Percentiles rank a stretch among this genome's conserved stretches.
Evolutionary conservation across 495 filamentous ascomycete species (phyloP).

Genomic region (Trichoderma virens): DNA sequence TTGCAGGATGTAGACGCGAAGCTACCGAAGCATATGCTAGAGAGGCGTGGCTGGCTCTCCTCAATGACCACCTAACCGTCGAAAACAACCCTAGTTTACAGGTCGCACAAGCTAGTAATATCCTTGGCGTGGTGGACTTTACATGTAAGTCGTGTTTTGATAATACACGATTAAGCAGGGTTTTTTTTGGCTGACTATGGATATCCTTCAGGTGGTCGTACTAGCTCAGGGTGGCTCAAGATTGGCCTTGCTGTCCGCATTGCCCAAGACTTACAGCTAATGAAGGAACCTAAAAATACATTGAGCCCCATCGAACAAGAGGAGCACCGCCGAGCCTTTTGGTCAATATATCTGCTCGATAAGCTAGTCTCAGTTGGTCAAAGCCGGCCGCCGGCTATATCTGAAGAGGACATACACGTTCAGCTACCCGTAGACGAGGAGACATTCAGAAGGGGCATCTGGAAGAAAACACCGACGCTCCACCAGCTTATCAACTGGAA

Average conservation of each 20-base stretch:
- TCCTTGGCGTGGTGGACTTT: slow-evolving; percentile 1
- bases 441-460: neutral
- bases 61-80: neutral
- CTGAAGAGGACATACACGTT: neutral
- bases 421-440: neutral
- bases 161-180: no score
- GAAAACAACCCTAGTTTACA: neutral
- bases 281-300: neutral
- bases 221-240: neutral
- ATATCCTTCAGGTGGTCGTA: slow-evolving; percentile 1
- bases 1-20: neutral
- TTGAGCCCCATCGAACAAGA: neutral
- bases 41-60: neutral
- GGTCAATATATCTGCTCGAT: neutral
- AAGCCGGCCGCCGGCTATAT: neutral
- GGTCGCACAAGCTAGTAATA: neutral
- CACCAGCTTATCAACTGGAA: slow-evolving; percentile 8
- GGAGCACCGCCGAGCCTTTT: neutral
- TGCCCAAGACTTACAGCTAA: slow-evolving; percentile 1
- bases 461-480: slow-evolving; percentile 1
- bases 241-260: slow-evolving; percentile 4
- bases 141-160: neutral
- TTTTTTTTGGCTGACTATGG: no score
- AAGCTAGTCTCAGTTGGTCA: neutral
- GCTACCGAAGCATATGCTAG: slow-evolving; percentile 5